A percentile compares a stretch with the other conserved stretches of the same genome.
These are phyloP conservation scores for Coemansia sp. DNA, from an alignment of 192 early-diverging fungal genomes.

Conservation along the genomic window DNA sequence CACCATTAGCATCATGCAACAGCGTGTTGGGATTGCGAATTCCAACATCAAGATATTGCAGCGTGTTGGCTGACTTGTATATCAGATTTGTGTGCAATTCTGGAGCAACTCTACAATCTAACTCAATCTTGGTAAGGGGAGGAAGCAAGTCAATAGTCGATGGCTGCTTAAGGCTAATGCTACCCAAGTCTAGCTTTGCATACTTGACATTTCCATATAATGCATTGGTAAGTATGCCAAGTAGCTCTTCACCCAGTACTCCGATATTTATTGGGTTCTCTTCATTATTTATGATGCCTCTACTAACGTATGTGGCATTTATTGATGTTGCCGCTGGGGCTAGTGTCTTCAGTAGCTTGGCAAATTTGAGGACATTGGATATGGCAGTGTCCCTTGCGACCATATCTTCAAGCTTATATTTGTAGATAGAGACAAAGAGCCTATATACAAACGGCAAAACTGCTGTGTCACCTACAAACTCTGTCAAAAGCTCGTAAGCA, in stretches of 20 bases:
- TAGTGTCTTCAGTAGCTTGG: background rate
- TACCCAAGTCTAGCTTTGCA: background rate
- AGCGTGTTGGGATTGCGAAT: background rate
- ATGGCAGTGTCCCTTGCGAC: background rate
- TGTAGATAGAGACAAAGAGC: background rate
- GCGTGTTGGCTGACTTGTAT: too few relatives aligned
- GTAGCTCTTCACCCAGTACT: background rate
- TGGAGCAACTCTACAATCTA: background rate
- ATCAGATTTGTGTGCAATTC: background rate
- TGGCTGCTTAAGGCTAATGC: background rate
- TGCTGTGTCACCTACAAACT: background rate
- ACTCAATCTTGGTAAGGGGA: background rate
- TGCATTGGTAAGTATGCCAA: background rate
- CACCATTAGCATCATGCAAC: background rate
- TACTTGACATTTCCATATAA: background rate
- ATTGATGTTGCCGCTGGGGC: background rate
- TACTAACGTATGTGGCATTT: background rate
- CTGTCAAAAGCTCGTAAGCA: background rate
- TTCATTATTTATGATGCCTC: background rate
- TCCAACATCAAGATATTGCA: background rate
- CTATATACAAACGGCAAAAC: background rate
- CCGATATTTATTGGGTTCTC: background rate
- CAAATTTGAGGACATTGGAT: background rate
- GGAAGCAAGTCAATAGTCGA: background rate
- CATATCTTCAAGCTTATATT: background rate